Evolutionary conservation across 108 stramenopile species (phyloP), one percentile per base, ranked within the genome.

Genomic region (Nitzschia inconspicua): DNA sequence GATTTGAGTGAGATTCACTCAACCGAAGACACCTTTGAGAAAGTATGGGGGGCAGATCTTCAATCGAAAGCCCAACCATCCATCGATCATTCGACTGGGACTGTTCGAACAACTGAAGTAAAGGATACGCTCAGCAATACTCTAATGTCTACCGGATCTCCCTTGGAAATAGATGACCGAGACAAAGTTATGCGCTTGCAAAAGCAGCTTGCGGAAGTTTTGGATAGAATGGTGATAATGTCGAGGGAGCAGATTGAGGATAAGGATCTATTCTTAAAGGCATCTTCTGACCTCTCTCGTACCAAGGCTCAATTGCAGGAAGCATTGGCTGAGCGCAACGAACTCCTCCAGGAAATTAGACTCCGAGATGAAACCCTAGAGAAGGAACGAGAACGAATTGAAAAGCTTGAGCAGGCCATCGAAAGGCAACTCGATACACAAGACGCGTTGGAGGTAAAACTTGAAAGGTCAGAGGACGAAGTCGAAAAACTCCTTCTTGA

Each of bases 181-280:
- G 47, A 56, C 19, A 46, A 61, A 56, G 62, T 70, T 9, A 28
- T 70, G n/a, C 40, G 46, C 40, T 57, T 72, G 20, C 70, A 72
- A 28, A 47, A 72, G 26, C 24, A 64, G 34, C 50, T 72, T 10
- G 63, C 70, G 22, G 48, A 63, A 13, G 62, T 63, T 14, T 50
- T 72, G 13, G 57, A 72, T 25, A 72, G 64, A 36, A 55, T 63
- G 18, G 46, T 62, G 20, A 27, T 49, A 6, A 53, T 47, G 48
- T 49, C 70, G 8, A 63, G 43, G 20, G 70, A 72, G 23, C 62
- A 63, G 22, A 72, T 72, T 28, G 26, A 58, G 34, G 70, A 64
- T 37, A 72, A 64, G 47, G 55, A 72, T 30, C 19, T 43, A 31
- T 59, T 72, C 32, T 26, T 72, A n/a, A 47, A 43, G 25, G 57